Conservation (phyloP, 768 basidiomycete species). For the Boletus rubropictus region DNA sequence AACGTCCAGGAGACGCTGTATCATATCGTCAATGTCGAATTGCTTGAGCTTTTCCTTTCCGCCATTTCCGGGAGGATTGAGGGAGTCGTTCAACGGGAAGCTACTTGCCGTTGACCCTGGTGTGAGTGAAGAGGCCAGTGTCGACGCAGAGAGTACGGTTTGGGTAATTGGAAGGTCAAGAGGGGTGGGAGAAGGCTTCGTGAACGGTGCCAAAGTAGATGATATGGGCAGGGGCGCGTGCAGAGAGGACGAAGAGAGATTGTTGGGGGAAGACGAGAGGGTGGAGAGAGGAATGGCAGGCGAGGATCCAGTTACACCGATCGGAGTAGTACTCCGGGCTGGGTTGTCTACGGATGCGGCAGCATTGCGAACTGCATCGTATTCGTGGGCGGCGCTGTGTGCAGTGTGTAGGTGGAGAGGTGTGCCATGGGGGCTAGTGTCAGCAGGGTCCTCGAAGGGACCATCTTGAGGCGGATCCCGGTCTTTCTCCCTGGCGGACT, state of each 20-base stretch:
- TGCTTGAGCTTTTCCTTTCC: conserved; percentile 59
- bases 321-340: conserved; percentile 29
- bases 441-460: conserved; percentile 36
- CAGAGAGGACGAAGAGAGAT: conserved; percentile 37
- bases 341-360: conserved; percentile 31
- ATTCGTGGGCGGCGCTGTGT: conserved; percentile 36
- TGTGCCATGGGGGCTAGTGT: conserved; percentile 35
- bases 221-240: conserved; percentile 18
- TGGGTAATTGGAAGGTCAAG: conserved; percentile 77
- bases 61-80: conserved; percentile 31
- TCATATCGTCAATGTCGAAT: conserved; percentile 97
- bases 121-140: conserved; percentile 41
- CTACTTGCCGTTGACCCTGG: conserved; percentile 46
- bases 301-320: conserved; percentile 38
- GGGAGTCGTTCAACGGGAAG: conserved; percentile 35
- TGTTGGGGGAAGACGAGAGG: conserved; percentile 34
- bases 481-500: conserved; percentile 64
- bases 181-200: conserved; percentile 46
- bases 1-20: conserved; percentile 89
- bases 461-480: conserved; percentile 43
- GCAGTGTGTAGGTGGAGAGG: conserved; percentile 36
- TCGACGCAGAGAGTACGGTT: conserved; percentile 77
- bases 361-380: conserved; percentile 30
- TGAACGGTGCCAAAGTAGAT: conserved; percentile 11
- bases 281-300: conserved; percentile 32